A percentile compares a stretch with the other conserved stretches of the same genome.
phyloP scores from a whole-genome alignment of 2,329 filamentous ascomycete genomes.

The Trichoderma semiorbis region DNA sequence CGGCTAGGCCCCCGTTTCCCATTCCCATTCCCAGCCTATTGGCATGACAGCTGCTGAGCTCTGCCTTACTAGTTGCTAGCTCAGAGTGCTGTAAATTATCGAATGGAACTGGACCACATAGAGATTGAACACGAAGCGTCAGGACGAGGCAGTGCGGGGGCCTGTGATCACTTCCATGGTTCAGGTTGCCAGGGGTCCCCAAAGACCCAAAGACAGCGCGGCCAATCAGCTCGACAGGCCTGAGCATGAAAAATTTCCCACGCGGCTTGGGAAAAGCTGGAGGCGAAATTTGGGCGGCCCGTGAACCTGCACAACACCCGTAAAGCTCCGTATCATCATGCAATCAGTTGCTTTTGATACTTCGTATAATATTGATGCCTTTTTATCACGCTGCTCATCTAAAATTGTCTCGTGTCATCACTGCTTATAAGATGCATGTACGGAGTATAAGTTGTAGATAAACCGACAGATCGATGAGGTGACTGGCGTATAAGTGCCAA shows the following conservation, averaged over 20 bases:
- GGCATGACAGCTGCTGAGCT: background rate
- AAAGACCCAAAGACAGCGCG: background rate
- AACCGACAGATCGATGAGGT: background rate
- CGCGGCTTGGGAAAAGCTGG: background rate
- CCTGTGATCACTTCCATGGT: background rate
- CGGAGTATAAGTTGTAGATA: background rate
- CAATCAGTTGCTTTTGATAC: background rate
- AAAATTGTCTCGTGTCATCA: background rate
- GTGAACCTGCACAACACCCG: conserved; percentile 3
- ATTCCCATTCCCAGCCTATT: background rate
- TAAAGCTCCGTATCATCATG: conserved; percentile 2
- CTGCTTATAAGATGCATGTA: background rate
- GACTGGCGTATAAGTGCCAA: background rate
- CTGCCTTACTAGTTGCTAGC: background rate
- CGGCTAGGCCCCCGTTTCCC: background rate
- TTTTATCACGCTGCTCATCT: background rate
- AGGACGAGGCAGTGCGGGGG: background rate
- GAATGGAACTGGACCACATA: background rate
- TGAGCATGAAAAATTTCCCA: conserved; percentile 16
- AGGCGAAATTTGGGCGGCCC: conserved; percentile 17
- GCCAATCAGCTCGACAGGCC: conserved; percentile 11
- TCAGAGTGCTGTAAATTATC: background rate
- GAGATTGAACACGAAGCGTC: background rate
- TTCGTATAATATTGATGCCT: background rate
- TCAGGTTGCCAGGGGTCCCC: background rate